These are phyloP conservation scores for Lactifluus hygrophoroides DNA, from an alignment of 768 basidiomycete genomes.

Conservation along the genomic window DNA sequence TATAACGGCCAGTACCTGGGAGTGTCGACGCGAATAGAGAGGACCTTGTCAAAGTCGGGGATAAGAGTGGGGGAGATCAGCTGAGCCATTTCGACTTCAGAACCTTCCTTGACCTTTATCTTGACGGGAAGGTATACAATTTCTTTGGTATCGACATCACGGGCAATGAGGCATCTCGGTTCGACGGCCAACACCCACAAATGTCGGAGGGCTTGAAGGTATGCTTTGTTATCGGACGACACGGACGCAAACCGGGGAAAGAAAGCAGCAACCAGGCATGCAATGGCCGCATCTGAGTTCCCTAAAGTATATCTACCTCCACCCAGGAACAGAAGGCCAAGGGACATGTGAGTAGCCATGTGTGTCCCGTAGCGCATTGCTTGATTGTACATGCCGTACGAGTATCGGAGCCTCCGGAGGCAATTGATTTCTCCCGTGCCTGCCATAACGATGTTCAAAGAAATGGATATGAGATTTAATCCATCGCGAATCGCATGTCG, in stretches of 20 bases:
- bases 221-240: constrained; percentile 82
- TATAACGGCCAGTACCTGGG: constrained; percentile 94
- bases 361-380: constrained; percentile 80
- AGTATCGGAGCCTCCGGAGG: constrained; percentile 76
- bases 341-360: constrained; percentile 80
- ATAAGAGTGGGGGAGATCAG: constrained; percentile 90
- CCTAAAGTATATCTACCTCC: constrained; percentile 89
- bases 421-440: constrained; percentile 93
- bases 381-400: constrained; percentile 77
- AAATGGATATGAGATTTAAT: constrained; percentile 76
- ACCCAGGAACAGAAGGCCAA: constrained; percentile 90
- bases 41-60: constrained; percentile 74
- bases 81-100: constrained; percentile 55
- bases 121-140: constrained; percentile 91
- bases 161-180: constrained; percentile 83
- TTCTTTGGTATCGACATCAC: constrained; percentile 87
- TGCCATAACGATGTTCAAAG: constrained; percentile 92
- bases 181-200: constrained; percentile 95
- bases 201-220: constrained; percentile 88
- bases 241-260: constrained; percentile 79
- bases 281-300: constrained; percentile 85
- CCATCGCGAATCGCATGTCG: constrained; percentile 82
- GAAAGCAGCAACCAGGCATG: constrained; percentile 82
- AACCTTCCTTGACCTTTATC: constrained; percentile 65
- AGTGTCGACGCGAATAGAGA: constrained; percentile 82